These are phyloP conservation scores for Tricholomella constricta DNA, from an alignment of 768 basidiomycete genomes.

Conservation along the genomic window DNA sequence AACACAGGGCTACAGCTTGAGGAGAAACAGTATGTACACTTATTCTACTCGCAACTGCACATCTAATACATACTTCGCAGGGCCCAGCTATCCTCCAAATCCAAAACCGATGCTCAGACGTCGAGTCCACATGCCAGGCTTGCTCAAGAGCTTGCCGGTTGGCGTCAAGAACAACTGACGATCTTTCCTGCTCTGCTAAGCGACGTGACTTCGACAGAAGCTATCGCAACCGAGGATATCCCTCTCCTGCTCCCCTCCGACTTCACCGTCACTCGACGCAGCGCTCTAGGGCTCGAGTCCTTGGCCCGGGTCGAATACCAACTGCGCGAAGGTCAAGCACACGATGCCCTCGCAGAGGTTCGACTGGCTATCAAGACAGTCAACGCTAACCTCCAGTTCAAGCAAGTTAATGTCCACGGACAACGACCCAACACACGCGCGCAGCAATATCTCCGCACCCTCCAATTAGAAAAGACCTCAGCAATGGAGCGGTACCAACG, in stretches of 20 bases:
- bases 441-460: conserved; percentile 17
- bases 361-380: conserved; percentile 22
- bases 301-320: conserved; percentile 18
- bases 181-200: not conserved
- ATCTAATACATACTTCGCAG: too few relatives aligned
- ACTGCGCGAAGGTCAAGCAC: conserved; percentile 28
- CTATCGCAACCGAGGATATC: not conserved
- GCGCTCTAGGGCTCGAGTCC: not conserved
- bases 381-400: conserved; percentile 22
- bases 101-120: not conserved
- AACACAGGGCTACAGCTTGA: conserved; percentile 13
- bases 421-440: conserved; percentile 26
- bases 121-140: not conserved
- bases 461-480: conserved; percentile 13
- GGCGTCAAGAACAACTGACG: not conserved
- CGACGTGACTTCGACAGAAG: not conserved
- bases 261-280: not conserved
- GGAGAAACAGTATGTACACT: not conserved
- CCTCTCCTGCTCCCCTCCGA: conserved; percentile 20
- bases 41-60: not conserved
- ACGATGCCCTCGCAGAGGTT: conserved; percentile 26
- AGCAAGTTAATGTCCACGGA: conserved; percentile 21
- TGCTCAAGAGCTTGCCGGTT: not conserved
- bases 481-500: conserved; percentile 19
- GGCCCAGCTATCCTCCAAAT: too few relatives aligned